A percentile compares a stretch with the other conserved stretches of the same genome.
Evolutionary conservation across 2,329 filamentous ascomycete genomes (phyloP).

Genomic region (Saccharata proteae): DNA sequence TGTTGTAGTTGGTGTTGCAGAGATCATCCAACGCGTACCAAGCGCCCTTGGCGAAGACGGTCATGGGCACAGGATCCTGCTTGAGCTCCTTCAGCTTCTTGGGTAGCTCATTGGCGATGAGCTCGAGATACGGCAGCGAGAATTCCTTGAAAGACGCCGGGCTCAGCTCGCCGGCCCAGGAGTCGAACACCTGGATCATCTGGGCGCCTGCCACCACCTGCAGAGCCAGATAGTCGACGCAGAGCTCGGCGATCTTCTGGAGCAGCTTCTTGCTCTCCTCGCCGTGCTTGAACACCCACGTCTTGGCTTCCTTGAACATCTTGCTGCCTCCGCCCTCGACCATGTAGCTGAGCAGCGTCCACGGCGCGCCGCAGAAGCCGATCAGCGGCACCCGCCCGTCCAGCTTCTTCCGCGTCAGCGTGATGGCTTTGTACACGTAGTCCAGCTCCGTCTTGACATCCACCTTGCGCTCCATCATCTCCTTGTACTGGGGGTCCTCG

Average conservation of each 20-base stretch:
- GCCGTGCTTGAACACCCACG: constrained; percentile 87
- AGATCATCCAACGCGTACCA: constrained; percentile 88
- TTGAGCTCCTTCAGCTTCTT: constrained; percentile 60
- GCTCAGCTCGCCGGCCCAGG: constrained; percentile 90
- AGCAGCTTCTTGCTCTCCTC: constrained; percentile 69
- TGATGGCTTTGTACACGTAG: constrained; percentile 95
- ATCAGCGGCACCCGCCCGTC: constrained; percentile 82
- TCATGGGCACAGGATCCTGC: constrained; percentile 80
- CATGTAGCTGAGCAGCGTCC: constrained; percentile 98
- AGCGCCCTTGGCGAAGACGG: constrained; percentile 93
- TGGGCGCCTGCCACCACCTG: constrained; percentile 92
- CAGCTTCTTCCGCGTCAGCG: constrained; percentile 77
- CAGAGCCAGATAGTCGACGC: constrained; percentile 84
- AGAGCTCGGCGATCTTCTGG: constrained; percentile 85
- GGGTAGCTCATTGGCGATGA: constrained; percentile 75
- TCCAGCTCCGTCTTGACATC: constrained; percentile 74
- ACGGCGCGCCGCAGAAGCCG: constrained; percentile 93
- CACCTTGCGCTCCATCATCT: constrained; percentile 66
- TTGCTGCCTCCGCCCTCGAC: constrained; percentile 95
- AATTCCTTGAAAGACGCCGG: constrained; percentile 75
- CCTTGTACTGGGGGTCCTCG: constrained; percentile 68
- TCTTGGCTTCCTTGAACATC: constrained; percentile 87
- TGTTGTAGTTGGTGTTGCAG: constrained; percentile 81
- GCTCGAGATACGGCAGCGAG: constrained; percentile 71
- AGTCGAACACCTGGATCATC: constrained; percentile 94